Evolutionary conservation across 805 yeast species (phyloP), one percentile per base, ranked within the genome.

Genomic region (Wickerhamiella brachini): DNA sequence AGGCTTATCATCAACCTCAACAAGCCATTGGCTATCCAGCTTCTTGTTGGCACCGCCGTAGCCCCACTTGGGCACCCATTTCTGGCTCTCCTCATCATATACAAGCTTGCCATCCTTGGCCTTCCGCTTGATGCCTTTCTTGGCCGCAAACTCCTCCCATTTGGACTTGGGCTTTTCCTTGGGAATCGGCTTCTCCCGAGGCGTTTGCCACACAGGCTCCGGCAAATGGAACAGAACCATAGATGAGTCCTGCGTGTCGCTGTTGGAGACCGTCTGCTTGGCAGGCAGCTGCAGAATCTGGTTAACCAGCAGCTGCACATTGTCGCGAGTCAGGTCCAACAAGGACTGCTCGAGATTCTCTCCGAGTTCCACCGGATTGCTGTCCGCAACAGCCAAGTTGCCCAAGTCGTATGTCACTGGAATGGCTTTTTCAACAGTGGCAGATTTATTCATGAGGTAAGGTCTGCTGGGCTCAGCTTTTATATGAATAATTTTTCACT

Each of bases 11-110:
- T 86, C 85, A 54, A 90, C 85, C 70, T 93, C 99, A 52, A 90
- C 97, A 63, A 87, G 74, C 98, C 98, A 93, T 68, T 93, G 97
- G 62, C 76, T 71, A 62, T 90, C 97, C 59, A 81, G 63, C 51
- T 80, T 78, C 71, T 93, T 90, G 69, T 93, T 93, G 69, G 80
- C 79, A 63, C 97, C 97, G 57, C 84, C 82, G 72, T 83, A 90
- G 54, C 99, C 99, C 98, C 98, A 93, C 69, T 88, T 90, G 61
- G 95, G 90, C 54, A 83, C 95, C 98, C 98, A 93, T 69, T 88
- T 89, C 49, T 90, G 89, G 29, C 78, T 70, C 31, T 77, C 93
- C 67, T 93, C 97, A 67, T 93, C 95, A 61, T 71, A 93, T 1
- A 85, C 87, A 77, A 82, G 73, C 70, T 86, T 93, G 46, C 95